phyloP scores from a whole-genome alignment of 345 rosid genomes.

The Euphorbia tirucalli region DNA sequence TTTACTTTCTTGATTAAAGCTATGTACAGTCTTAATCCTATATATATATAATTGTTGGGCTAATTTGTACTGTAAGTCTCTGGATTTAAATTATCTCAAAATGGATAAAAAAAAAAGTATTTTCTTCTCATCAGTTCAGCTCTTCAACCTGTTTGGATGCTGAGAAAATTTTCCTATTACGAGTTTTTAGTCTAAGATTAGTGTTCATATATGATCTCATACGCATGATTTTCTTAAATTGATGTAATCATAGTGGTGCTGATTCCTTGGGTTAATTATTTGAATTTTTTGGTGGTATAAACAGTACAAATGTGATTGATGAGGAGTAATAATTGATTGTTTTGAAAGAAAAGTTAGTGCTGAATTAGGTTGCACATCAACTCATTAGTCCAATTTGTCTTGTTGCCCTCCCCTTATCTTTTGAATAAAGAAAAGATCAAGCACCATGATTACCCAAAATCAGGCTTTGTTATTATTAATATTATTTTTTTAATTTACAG shows the following conservation, averaged over 20 bases:
- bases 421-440: background rate
- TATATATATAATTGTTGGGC: no score
- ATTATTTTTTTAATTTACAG: no score
- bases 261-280: background rate
- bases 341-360: background rate
- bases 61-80: no score
- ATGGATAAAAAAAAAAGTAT: no score
- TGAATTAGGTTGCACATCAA: background rate
- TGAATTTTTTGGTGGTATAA: background rate
- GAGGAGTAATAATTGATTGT: background rate
- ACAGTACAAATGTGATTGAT: background rate
- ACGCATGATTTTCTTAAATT: background rate
- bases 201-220: no score
- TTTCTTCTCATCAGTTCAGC: no score
- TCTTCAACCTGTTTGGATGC: conserved; percentile 10
- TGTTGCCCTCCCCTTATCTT: background rate
- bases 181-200: background rate
- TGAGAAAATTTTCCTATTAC: background rate
- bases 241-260: no score
- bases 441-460: background rate
- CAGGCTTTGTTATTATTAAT: background rate
- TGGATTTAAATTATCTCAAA: no score
- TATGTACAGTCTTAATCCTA: no score
- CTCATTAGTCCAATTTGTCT: background rate
- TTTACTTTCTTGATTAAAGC: conserved; percentile 23